Conservation (phyloP, 306 rosid genomes). For the Quercus gilva region DNA sequence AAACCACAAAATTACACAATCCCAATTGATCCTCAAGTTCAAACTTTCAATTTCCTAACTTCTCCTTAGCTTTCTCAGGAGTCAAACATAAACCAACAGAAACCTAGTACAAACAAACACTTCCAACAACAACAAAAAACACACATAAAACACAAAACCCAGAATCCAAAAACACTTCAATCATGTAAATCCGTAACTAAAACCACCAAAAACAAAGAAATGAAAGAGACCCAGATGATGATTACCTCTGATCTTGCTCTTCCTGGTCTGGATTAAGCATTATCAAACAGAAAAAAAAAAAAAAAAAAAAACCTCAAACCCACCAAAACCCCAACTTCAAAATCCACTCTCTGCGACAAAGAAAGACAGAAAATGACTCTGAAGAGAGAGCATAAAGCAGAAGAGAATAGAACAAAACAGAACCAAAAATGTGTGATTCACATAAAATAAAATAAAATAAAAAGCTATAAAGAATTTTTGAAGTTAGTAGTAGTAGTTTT, state of each 20-base stretch:
- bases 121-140: background rate
- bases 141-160: background rate
- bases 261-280: constrained; percentile 56
- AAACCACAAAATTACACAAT: background rate
- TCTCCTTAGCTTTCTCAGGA: constrained; percentile 2
- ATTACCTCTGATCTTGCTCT: constrained; percentile 64
- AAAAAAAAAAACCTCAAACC: background rate
- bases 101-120: background rate
- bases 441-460: background rate
- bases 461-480: background rate
- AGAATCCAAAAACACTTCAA: background rate
- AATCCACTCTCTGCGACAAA: constrained; percentile 25
- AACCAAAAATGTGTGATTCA: constrained; percentile 16
- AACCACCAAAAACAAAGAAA: background rate
- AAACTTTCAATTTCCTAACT: background rate
- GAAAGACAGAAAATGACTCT: background rate
- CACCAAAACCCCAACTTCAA: constrained; percentile 18
- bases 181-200: background rate
- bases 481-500: background rate
- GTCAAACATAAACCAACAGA: background rate
- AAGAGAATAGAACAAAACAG: constrained; percentile 20
- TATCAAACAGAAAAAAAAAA: background rate
- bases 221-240: constrained; percentile 30
- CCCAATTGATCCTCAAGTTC: background rate
- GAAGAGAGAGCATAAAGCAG: constrained; percentile 1